Percentiles rank a stretch among this genome's conserved stretches.
Evolutionary conservation across 1,139 yeast genomes (phyloP).

Genomic region (Scheffersomyces cryptocercus): DNA sequence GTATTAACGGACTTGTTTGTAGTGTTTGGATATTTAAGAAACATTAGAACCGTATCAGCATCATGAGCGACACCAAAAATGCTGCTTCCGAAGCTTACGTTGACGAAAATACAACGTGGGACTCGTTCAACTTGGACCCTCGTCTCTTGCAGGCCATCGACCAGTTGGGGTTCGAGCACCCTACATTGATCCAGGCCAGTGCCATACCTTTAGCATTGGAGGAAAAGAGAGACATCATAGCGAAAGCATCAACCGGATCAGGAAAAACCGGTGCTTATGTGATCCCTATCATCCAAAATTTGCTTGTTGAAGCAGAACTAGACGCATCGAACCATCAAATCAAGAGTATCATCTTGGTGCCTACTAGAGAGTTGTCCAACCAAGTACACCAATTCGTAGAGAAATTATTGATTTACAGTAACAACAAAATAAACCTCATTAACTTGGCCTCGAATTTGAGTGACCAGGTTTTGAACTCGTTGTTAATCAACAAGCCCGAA

Average conservation of each 20-base stretch:
- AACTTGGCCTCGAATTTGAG: constrained; percentile 75
- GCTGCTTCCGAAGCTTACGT: constrained; percentile 66
- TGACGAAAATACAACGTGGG: constrained; percentile 73
- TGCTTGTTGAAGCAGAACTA: constrained; percentile 31
- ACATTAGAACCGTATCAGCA: background rate
- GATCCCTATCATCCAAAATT: constrained; percentile 72
- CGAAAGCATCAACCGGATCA: constrained; percentile 87
- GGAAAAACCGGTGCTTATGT: constrained; percentile 88
- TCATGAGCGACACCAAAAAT: constrained; percentile 12
- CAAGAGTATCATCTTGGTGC: constrained; percentile 70
- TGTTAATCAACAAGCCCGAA: constrained; percentile 74
- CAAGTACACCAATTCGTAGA: constrained; percentile 77
- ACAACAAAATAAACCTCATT: constrained; percentile 62
- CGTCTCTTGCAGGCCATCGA: constrained; percentile 83
- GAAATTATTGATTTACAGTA: constrained; percentile 69
- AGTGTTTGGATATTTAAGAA: too few relatives aligned
- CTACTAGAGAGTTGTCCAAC: constrained; percentile 81
- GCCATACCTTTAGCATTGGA: constrained; percentile 91
- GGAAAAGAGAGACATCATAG: constrained; percentile 83
- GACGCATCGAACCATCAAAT: constrained; percentile 28
- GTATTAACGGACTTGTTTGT: too few relatives aligned
- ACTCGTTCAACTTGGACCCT: constrained; percentile 71
- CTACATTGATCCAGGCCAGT: constrained; percentile 86
- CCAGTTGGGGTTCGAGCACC: constrained; percentile 76
- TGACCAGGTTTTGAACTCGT: constrained; percentile 70